Evolutionary conservation across 2,329 filamentous ascomycete species (phyloP).

Genomic region (Cladophialophora immunda): DNA sequence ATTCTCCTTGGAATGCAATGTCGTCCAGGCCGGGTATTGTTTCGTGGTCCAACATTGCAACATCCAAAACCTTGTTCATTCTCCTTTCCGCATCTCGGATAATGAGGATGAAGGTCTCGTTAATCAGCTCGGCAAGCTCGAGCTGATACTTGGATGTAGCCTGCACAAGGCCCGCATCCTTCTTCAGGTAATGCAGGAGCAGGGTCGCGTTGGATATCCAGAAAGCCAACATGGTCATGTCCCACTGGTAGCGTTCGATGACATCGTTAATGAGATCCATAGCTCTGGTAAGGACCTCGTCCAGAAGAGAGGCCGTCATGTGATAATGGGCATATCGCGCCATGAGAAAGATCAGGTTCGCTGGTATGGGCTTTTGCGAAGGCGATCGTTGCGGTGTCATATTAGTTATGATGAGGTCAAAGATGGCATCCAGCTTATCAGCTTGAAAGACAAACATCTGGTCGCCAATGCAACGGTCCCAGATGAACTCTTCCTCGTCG

Average conservation of each 20-base stretch:
- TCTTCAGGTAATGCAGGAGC: slow-evolving; percentile 95
- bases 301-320: slow-evolving; percentile 83
- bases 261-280: slow-evolving; percentile 96
- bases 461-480: slow-evolving; percentile 92
- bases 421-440: slow-evolving; percentile 85
- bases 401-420: slow-evolving; percentile 95
- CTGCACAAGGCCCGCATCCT: slow-evolving; percentile 81
- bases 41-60: slow-evolving; percentile 95
- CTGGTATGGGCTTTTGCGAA: slow-evolving; percentile 96
- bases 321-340: slow-evolving; percentile 97
- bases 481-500: slow-evolving; percentile 91
- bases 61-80: slow-evolving; percentile 93
- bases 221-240: slow-evolving; percentile 98
- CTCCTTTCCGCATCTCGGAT: slow-evolving; percentile 94
- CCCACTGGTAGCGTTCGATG: slow-evolving; percentile 96
- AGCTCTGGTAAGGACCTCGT: slow-evolving; percentile 79
- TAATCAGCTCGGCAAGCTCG: slow-evolving; percentile 91
- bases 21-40: slow-evolving; percentile 98
- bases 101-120: slow-evolving; percentile 98
- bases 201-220: slow-evolving; percentile 98
- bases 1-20: slow-evolving; percentile 96
- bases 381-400: slow-evolving; percentile 97
- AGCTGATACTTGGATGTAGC: slow-evolving; percentile 89
- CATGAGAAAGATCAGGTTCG: slow-evolving; percentile 95
- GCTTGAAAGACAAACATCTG: slow-evolving; percentile 99